These are phyloP conservation scores for Brassica juncea DNA, from an alignment of 345 rosid genomes.

Conservation along the genomic window DNA sequence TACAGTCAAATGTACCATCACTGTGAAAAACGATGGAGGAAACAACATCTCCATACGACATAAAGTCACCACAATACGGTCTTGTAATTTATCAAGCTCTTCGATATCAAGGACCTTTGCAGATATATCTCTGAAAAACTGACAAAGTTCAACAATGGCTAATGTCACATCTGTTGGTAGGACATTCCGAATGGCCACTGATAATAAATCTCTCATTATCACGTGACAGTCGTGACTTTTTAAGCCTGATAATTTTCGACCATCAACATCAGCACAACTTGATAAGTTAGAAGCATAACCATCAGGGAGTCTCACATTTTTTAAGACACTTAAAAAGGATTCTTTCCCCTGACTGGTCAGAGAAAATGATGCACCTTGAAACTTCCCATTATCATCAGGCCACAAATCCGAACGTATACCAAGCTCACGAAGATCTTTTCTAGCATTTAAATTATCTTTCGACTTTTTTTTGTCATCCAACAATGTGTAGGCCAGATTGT, in stretches of 20 bases:
- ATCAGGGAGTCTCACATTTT: neutral
- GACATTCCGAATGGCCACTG: neutral
- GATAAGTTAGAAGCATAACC: constrained; percentile 1
- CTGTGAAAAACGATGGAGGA: constrained; percentile 2
- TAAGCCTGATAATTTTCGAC: neutral
- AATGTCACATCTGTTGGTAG: neutral
- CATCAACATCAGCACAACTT: neutral
- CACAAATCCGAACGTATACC: neutral
- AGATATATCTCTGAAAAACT: neutral
- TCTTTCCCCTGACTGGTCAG: neutral
- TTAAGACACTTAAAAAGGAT: neutral
- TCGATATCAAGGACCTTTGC: neutral
- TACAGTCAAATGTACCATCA: constrained; percentile 8
- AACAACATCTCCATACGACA: constrained; percentile 1
- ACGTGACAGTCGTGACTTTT: constrained; percentile 2
- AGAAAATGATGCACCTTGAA: neutral
- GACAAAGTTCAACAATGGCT: neutral
- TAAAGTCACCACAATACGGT: neutral
- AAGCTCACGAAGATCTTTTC: neutral
- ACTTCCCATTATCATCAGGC: neutral
- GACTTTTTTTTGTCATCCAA: neutral
- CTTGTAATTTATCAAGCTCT: constrained; percentile 2
- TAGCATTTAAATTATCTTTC: neutral
- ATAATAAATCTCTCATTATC: constrained; percentile 1
- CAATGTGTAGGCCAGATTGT: neutral